These are phyloP conservation scores for Cercophora newfieldiana DNA, from an alignment of 495 filamentous ascomycete species.

Conservation along the genomic window DNA sequence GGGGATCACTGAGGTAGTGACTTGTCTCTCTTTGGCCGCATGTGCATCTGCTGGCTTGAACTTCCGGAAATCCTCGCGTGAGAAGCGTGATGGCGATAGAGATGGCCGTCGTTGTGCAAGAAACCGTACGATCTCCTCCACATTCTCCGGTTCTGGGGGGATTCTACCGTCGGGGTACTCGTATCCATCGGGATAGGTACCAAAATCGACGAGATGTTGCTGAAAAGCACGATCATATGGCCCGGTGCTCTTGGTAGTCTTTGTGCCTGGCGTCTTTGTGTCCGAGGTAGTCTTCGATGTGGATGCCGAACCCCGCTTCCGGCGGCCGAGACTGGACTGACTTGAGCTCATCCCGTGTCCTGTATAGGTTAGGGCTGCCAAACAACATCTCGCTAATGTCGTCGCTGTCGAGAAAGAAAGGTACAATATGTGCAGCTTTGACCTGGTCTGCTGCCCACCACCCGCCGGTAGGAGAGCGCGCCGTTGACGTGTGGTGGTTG, in stretches of 20 bases:
- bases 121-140: slow-evolving; percentile 12
- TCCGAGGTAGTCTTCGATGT: slow-evolving; percentile 18
- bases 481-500: too few relatives aligned
- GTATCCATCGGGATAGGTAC: slow-evolving; percentile 15
- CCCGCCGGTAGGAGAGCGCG: too few relatives aligned
- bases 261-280: slow-evolving; percentile 2
- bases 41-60: slow-evolving; percentile 1
- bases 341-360: slow-evolving; percentile 16
- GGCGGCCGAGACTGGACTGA: slow-evolving; percentile 18
- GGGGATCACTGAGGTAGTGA: background rate
- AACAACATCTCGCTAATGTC: slow-evolving; percentile 10
- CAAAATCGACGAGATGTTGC: slow-evolving; percentile 21
- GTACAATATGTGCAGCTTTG: slow-evolving; percentile 18
- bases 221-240: slow-evolving; percentile 25
- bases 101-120: background rate
- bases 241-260: slow-evolving; percentile 18
- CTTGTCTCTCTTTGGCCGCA: background rate
- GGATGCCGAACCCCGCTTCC: slow-evolving; percentile 21
- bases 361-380: slow-evolving; percentile 14
- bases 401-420: slow-evolving; percentile 22
- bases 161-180: slow-evolving; percentile 14
- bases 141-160: slow-evolving; percentile 17
- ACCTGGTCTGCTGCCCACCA: too few relatives aligned
- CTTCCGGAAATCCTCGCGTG: background rate
- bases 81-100: slow-evolving; percentile 1